Base-by-base conservation (phyloP, 305 asterid species). In the Fraxinus angustifolia region DNA sequence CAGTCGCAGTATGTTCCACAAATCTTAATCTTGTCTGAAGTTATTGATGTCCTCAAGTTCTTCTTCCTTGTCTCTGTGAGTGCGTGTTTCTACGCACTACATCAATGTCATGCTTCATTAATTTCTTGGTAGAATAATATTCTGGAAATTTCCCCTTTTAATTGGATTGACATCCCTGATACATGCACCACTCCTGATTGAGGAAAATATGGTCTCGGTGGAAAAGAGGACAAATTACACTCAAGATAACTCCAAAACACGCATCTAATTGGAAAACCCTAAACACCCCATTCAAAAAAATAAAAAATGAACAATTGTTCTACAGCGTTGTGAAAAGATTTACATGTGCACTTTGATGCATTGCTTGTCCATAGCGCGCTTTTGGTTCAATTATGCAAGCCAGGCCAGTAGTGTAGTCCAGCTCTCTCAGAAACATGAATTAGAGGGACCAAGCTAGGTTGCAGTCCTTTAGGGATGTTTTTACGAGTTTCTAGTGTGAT, bases 1-100 rank as follows among this genome's bases (percentile, higher is more conserved):
- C 56, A 84, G 77, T 73, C 87, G 84, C 78, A 88, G 97, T 95
- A 86, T 74, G 91, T 83, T 16, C 53, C 33, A 42, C 36, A 36
- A 42, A 17, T 78, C 74, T 45, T 67, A 11, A 42, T 33, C 81
- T n/a, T 80, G 6, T 76, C 19, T 40, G 23, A 80, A 30, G 19
- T 14, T 53, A 11, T 75, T 72, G 21, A 45, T 28, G 23, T 82
- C 42, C 76, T 80, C 42, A 23, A 71, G 28, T 81, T 23, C 34
- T 50, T 73, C 28, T 68, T 26, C 45, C 30, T 80, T 79, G 73
- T 67, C 79, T 75, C 79, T 19, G 35, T 42, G 10, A 23, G 73
- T 30, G 8, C 14, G 1, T 12, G 19, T 10, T 21, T 60, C 31
- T 3, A 19, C 33, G 38, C 73, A 28, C 73, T 67, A 28, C 73